Conservation (phyloP, 805 yeast species). For the Hanseniaspora pseudoguilliermondii region DNA sequence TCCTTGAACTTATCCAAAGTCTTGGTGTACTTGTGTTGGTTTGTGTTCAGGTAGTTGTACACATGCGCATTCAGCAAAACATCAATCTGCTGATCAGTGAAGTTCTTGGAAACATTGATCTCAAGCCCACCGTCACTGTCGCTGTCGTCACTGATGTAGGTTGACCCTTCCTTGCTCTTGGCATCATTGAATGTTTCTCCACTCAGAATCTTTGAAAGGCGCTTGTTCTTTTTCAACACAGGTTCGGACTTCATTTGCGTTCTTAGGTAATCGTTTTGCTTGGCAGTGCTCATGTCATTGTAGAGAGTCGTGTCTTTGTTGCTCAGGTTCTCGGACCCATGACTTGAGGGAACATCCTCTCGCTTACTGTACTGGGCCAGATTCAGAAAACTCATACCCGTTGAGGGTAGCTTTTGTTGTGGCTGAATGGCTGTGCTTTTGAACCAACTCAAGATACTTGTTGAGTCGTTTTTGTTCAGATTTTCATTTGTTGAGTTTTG, state of each 20-base stretch:
- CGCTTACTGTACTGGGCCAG: not conserved
- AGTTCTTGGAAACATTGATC: conserved; percentile 10
- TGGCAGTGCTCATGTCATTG: not conserved
- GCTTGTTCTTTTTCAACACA: not conserved
- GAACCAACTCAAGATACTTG: conserved; percentile 4
- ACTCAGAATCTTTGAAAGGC: conserved; percentile 2
- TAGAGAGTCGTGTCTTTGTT: not conserved
- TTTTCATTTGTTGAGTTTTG: not conserved
- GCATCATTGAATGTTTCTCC: not conserved
- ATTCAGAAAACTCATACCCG: conserved; percentile 9
- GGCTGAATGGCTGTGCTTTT: conserved; percentile 6
- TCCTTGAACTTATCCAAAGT: not conserved
- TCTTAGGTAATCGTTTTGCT: not conserved
- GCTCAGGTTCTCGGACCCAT: not conserved
- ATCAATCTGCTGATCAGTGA: conserved; percentile 5
- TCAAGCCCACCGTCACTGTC: conserved; percentile 9
- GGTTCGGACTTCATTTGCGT: not conserved
- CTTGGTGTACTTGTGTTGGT: not conserved
- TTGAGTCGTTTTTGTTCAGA: conserved; percentile 4
- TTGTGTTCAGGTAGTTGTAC: not conserved
- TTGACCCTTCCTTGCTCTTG: not conserved
- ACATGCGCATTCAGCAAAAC: conserved; percentile 5
- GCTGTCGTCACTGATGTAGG: not conserved
- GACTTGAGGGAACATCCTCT: not conserved
- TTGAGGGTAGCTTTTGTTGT: not conserved